Evolutionary conservation across 768 basidiomycete species (phyloP).

Genomic region (Erythrobasidium yunnanense): DNA sequence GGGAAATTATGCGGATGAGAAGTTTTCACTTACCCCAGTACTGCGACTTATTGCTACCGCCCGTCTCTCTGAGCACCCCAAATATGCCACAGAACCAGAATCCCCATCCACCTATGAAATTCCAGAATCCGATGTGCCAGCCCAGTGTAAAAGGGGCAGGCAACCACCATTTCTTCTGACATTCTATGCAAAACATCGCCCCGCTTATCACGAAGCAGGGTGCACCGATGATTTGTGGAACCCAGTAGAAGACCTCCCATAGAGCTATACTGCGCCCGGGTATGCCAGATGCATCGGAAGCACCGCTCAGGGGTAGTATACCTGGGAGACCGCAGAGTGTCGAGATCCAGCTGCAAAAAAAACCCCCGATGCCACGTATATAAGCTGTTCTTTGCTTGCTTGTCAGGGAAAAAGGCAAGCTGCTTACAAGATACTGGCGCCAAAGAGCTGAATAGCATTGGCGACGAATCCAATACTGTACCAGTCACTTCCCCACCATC

Average conservation of each 20-base stretch:
- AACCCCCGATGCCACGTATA: no score
- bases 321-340: conserved; percentile 31
- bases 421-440: conserved; percentile 27
- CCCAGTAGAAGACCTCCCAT: conserved; percentile 32
- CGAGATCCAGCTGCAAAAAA: conserved; percentile 8
- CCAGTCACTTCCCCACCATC: conserved; percentile 32
- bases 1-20: no score
- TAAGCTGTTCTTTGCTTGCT: no score
- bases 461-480: conserved; percentile 28
- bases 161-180: conserved; percentile 30
- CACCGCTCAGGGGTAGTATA: conserved; percentile 15
- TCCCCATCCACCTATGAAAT: conserved; percentile 31
- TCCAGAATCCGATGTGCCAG: conserved; percentile 32
- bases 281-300: not conserved
- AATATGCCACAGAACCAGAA: conserved; percentile 33
- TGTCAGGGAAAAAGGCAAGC: no score
- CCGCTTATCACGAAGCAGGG: conserved; percentile 31
- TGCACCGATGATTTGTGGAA: conserved; percentile 28
- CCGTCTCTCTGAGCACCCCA: conserved; percentile 14
- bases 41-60: not conserved
- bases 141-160: conserved; percentile 20
- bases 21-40: not conserved
- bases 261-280: conserved; percentile 8
- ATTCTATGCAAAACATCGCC: conserved; percentile 27
- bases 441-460: conserved; percentile 32